Base-by-base conservation (phyloP, 768 basidiomycete species). In the Panellus pusillus region DNA sequence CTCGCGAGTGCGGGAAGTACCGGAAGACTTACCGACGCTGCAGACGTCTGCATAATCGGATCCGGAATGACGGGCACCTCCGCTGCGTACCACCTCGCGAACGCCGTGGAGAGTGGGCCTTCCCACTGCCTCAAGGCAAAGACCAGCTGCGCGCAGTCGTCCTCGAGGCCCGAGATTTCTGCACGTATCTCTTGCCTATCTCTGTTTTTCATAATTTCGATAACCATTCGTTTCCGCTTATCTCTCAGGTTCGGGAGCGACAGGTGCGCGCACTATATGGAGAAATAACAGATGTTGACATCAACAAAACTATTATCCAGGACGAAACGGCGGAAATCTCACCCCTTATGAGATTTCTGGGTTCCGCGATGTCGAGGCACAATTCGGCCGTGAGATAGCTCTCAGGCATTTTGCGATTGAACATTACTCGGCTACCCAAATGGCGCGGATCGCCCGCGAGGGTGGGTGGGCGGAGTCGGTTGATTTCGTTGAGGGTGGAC, bases 141-240 rank as follows among this genome's bases (percentile, higher is more conserved):
- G 19, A 47, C 46, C 17, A 42, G 57, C 54, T 81, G 40, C 82
- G 72, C 28, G 75, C 86, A 0, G 82, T 85, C 15, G 72, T 95
- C 12, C 67, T 97, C 9, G 93, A 96, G 64, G 94, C 92, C 5
- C 74, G 94, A 61, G 87, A 91, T 63, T 87, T 94, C 68, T 89
- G 93, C 92, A 19, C 71, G 89, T 75, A 1, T 36, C 35, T 36
- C 17, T 11, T 32, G 50, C 52, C n/a, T 48, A 43, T 46, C 42
- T 19, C 18, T 31, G 47, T 8, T 31, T 12, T 17, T n/a, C 13
- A n/a, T 35, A 35, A 2, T 35, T 35, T 29, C 19, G 36, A 24
- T 24, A 24, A 24, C 24, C n/a, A n/a, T n/a, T 44, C 13, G n/a
- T 48, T 13, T 40, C n/a, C 11, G 11, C 29, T n/a, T 24, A 29